Evolutionary conservation across 108 stramenopile species (phyloP).

Genomic region (Skeletonema marinoi): DNA sequence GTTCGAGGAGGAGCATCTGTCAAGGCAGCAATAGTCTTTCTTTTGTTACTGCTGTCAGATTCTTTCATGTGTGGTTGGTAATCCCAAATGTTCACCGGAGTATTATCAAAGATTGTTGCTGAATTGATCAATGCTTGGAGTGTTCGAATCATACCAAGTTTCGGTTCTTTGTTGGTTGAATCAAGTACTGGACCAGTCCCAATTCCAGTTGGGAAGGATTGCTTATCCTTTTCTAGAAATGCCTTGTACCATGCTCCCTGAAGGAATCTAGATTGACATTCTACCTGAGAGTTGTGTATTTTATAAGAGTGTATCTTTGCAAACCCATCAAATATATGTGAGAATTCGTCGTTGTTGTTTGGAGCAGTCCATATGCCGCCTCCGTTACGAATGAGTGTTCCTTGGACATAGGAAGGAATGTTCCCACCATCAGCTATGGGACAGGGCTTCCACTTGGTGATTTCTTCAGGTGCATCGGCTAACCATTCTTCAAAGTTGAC

Average conservation of each 20-base stretch:
- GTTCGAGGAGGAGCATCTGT: slow-evolving; percentile 52
- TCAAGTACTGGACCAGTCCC: slow-evolving; percentile 48
- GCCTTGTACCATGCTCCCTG: slow-evolving; percentile 28
- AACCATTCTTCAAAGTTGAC: slow-evolving; percentile 54
- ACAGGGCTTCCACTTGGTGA: slow-evolving; percentile 11
- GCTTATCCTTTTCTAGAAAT: neutral
- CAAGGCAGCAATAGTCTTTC: slow-evolving; percentile 14
- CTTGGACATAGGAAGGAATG: slow-evolving; percentile 37
- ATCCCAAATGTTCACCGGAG: slow-evolving; percentile 52
- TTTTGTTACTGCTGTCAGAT: neutral
- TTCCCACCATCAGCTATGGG: slow-evolving; percentile 6
- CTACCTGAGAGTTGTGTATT: slow-evolving; percentile 3
- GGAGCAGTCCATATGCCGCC: slow-evolving; percentile 26
- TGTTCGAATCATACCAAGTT: slow-evolving; percentile 4
- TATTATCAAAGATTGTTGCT: slow-evolving; percentile 39
- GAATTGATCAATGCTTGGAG: slow-evolving; percentile 11
- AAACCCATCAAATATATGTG: slow-evolving; percentile 51
- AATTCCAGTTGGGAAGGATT: neutral
- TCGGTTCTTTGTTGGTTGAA: neutral
- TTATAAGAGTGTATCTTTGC: slow-evolving; percentile 43
- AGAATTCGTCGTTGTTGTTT: slow-evolving; percentile 9
- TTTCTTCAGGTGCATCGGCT: slow-evolving; percentile 39
- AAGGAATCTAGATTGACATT: slow-evolving; percentile 16
- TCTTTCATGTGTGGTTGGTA: slow-evolving; percentile 12
- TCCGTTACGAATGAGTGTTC: slow-evolving; percentile 48